Evolutionary conservation across 1,284 basidiomycete species (phyloP).

Genomic region (Ustilago shanxiensis): DNA sequence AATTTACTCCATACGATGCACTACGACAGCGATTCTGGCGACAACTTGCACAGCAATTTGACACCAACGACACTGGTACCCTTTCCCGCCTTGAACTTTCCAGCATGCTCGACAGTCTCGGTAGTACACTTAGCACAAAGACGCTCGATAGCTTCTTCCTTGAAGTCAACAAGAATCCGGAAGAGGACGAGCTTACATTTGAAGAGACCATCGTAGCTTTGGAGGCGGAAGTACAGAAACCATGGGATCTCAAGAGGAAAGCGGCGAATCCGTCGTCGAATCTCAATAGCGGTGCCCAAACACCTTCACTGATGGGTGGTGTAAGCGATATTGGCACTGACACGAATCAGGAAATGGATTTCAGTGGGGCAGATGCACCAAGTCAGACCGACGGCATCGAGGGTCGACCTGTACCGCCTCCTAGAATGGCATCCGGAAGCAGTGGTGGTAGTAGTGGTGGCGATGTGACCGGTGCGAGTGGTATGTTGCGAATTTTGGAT

Average conservation of each 20-base stretch:
- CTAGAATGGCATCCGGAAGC: background rate
- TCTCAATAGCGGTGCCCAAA: constrained; percentile 41
- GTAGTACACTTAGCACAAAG: constrained; percentile 85
- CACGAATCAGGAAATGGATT: constrained; percentile 43
- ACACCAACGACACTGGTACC: constrained; percentile 83
- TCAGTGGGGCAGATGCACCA: constrained; percentile 53
- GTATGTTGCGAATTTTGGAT: constrained; percentile 28
- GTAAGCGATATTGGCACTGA: constrained; percentile 35
- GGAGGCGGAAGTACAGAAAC: constrained; percentile 58
- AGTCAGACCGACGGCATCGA: background rate
- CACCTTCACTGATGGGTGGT: constrained; percentile 41
- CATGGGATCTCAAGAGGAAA: constrained; percentile 52
- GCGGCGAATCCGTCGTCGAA: constrained; percentile 12
- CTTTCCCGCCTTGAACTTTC: constrained; percentile 88
- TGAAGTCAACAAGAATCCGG: constrained; percentile 76
- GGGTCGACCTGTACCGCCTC: constrained; percentile 17
- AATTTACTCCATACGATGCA: constrained; percentile 89
- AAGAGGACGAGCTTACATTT: constrained; percentile 80
- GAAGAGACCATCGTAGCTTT: constrained; percentile 74
- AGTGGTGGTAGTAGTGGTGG: constrained; percentile 9
- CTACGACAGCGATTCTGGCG: constrained; percentile 80
- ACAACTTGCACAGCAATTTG: constrained; percentile 89
- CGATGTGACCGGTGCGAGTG: constrained; percentile 11
- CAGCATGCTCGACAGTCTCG: constrained; percentile 96
- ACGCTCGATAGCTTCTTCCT: constrained; percentile 78